These are phyloP conservation scores for Yamadazyma trypodendri DNA, from an alignment of 1,139 yeast species.

Conservation along the genomic window DNA sequence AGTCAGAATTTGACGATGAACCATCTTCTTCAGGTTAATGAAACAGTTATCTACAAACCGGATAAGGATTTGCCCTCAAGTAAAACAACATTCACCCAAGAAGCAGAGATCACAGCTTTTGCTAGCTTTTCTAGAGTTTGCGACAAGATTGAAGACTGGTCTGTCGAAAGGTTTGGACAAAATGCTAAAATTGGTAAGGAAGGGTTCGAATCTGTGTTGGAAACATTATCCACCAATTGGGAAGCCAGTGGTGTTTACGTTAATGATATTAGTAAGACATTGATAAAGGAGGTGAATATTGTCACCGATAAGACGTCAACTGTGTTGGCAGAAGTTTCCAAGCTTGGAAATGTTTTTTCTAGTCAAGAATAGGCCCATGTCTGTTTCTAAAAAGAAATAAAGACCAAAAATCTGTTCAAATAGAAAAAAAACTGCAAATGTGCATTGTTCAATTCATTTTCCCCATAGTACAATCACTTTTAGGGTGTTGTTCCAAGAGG, in stretches of 20 bases:
- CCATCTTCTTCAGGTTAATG: constrained; percentile 74
- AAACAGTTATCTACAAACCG: constrained; percentile 78
- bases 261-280: constrained; percentile 29
- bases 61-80: constrained; percentile 48
- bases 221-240: constrained; percentile 52
- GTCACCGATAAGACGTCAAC: constrained; percentile 34
- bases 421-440: not conserved
- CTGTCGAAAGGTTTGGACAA: constrained; percentile 81
- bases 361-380: constrained; percentile 9
- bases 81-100: constrained; percentile 70
- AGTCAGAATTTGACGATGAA: constrained; percentile 87
- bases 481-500: not conserved
- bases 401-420: not conserved
- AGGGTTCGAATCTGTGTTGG: constrained; percentile 82
- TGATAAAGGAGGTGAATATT: constrained; percentile 23
- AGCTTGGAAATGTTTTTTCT: constrained; percentile 27
- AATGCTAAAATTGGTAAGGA: constrained; percentile 78
- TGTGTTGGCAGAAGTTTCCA: constrained; percentile 41
- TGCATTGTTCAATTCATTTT: not conserved
- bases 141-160: constrained; percentile 88
- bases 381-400: no score
- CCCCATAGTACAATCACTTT: not conserved
- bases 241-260: constrained; percentile 45
- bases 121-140: constrained; percentile 68
- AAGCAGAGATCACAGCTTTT: constrained; percentile 87